Conservation (phyloP, 805 yeast species). For the Yarrowia sp. region DNA sequence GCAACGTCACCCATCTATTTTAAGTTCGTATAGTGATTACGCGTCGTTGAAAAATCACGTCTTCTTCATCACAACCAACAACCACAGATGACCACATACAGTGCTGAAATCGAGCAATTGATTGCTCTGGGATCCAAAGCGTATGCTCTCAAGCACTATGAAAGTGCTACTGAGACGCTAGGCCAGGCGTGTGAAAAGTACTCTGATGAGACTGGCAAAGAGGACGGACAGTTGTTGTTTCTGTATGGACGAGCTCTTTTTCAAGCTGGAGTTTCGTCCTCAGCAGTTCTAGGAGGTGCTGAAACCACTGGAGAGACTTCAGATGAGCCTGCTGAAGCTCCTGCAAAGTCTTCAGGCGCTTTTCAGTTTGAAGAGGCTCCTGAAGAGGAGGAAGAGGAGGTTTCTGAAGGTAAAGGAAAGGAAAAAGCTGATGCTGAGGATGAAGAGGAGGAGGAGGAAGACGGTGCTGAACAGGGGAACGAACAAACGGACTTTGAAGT, state of each 20-base stretch:
- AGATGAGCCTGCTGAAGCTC: constrained; percentile 28
- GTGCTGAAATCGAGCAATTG: constrained; percentile 44
- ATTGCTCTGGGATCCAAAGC: constrained; percentile 62
- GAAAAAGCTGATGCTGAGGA: constrained; percentile 27
- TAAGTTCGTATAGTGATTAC: not conserved
- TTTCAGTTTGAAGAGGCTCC: constrained; percentile 31
- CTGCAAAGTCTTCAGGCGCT: constrained; percentile 31
- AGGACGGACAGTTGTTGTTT: constrained; percentile 68
- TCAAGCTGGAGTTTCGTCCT: constrained; percentile 68
- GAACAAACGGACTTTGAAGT: constrained; percentile 75
- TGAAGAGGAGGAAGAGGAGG: constrained; percentile 33
- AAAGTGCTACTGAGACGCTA: constrained; percentile 63
- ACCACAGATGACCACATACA: not conserved
- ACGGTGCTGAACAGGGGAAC: constrained; percentile 40
- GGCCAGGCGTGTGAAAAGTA: constrained; percentile 68
- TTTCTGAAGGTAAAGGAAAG: constrained; percentile 37
- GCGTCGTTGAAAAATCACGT: not conserved
- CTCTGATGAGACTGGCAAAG: constrained; percentile 50
- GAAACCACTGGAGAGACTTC: constrained; percentile 34
- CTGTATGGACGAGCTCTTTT: constrained; percentile 79
- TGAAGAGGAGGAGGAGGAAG: constrained; percentile 32
- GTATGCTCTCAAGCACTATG: constrained; percentile 64
- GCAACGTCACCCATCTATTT: not conserved
- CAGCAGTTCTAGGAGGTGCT: constrained; percentile 70
- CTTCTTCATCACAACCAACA: not conserved